Conservation (phyloP, 225 moss, liverwort and hornwort species). For the Thuidium tamariscinum region DNA sequence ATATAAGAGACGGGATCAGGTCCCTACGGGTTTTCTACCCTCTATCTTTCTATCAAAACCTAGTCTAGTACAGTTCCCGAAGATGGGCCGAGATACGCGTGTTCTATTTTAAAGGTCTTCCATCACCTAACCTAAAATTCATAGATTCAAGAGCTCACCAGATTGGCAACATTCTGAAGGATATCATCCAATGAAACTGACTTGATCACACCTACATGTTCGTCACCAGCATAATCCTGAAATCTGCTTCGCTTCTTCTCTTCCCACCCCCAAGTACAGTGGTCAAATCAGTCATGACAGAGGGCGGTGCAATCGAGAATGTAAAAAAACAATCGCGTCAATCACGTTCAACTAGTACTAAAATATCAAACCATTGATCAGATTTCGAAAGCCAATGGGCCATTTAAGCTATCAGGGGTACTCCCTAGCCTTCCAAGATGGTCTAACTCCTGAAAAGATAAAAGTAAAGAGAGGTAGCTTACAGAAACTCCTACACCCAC, state of each 20-base stretch:
- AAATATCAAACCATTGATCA: not conserved
- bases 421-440: not conserved
- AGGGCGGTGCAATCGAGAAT: not conserved
- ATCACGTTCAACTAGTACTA: not conserved
- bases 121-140: not conserved
- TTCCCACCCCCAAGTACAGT: slow-evolving; percentile 4
- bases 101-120: not conserved
- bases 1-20: not conserved
- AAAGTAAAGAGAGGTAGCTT: not conserved
- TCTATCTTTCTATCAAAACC: not conserved
- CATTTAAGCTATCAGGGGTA: not conserved
- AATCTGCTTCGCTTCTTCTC: slow-evolving; percentile 22
- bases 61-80: not conserved
- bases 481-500: slow-evolving; percentile 11
- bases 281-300: not conserved
- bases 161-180: slow-evolving; percentile 5
- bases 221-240: not conserved
- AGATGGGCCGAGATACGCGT: not conserved
- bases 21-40: not conserved
- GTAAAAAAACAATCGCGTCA: not conserved
- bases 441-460: not conserved
- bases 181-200: not conserved
- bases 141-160: slow-evolving; percentile 8
- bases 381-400: not conserved
- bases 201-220: not conserved